Conservation (phyloP, 2,329 filamentous ascomycete species). For the Calonectria henricotiae region DNA sequence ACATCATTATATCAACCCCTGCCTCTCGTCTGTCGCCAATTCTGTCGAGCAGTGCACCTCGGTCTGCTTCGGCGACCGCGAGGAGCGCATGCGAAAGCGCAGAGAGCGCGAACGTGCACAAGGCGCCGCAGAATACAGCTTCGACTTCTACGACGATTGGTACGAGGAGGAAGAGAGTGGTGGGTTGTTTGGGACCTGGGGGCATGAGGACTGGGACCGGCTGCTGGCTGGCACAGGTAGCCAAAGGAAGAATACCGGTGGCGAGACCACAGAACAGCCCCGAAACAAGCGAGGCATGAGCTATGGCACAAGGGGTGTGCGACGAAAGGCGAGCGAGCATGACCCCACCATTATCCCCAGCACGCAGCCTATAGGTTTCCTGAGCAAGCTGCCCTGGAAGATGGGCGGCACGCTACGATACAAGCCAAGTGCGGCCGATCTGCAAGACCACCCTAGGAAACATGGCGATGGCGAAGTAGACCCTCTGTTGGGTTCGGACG, state of each 20-base stretch:
- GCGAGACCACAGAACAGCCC: constrained; percentile 73
- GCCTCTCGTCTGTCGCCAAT: constrained; percentile 77
- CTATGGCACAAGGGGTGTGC: constrained; percentile 77
- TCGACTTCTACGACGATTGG: constrained; percentile 99
- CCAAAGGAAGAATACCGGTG: constrained; percentile 57
- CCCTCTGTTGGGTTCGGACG: constrained; percentile 73
- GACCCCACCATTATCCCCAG: constrained; percentile 94
- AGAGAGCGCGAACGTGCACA: constrained; percentile 75
- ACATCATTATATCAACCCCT: constrained; percentile 88
- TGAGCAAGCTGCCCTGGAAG: constrained; percentile 88
- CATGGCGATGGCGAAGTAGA: constrained; percentile 73
- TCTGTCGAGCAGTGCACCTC: constrained; percentile 82
- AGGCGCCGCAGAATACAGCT: constrained; percentile 84
- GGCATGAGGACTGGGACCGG: constrained; percentile 87
- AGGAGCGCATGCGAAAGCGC: constrained; percentile 80
- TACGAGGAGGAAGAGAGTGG: constrained; percentile 74
- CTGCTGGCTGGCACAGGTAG: constrained; percentile 80
- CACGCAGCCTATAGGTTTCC: constrained; percentile 87
- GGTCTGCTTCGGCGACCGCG: constrained; percentile 79
- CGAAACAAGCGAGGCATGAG: constrained; percentile 87
- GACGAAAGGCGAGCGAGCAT: constrained; percentile 70
- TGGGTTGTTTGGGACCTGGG: constrained; percentile 81
- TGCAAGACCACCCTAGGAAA: constrained; percentile 86
- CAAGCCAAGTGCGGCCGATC: constrained; percentile 89
- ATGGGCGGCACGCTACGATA: constrained; percentile 88